Evolutionary conservation across 169 alveolate species (phyloP).

Genomic region (Plasmodium gaboni): DNA sequence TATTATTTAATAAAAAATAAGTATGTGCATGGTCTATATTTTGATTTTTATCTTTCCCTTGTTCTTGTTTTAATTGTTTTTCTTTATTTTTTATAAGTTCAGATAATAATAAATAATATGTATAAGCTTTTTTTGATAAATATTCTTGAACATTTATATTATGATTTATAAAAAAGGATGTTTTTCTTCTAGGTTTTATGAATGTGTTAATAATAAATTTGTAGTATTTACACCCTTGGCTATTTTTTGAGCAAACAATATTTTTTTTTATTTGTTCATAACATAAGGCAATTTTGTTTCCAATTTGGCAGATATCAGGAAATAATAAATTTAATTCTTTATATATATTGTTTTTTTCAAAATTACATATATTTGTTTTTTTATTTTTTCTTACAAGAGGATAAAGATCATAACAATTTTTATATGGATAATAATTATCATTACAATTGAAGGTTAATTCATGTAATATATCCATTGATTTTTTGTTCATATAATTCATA

Average conservation of each 20-base stretch:
- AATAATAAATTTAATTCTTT: constrained; percentile 21
- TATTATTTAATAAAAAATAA: constrained; percentile 16
- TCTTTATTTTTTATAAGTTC: constrained; percentile 39
- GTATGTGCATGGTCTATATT: constrained; percentile 17
- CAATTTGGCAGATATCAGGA: constrained; percentile 29
- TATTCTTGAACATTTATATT: constrained; percentile 36
- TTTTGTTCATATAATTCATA: constrained; percentile 16
- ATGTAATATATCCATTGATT: constrained; percentile 7
- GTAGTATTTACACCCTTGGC: constrained; percentile 38
- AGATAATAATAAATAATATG: constrained; percentile 16
- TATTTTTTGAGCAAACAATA: constrained; percentile 24
- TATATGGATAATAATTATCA: constrained; percentile 38
- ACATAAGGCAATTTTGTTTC: constrained; percentile 13
- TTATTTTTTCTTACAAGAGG: constrained; percentile 16
- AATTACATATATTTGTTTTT: constrained; percentile 9
- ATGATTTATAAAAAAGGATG: constrained; percentile 40
- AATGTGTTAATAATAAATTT: constrained; percentile 20
- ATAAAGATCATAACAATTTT: constrained; percentile 45
- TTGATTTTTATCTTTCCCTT: constrained; percentile 7
- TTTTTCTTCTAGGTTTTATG: constrained; percentile 38
- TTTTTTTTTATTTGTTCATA: constrained; percentile 32
- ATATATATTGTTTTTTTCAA: constrained; percentile 16
- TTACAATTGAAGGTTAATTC: constrained; percentile 17
- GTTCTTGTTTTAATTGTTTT: not conserved
- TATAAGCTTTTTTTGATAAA: constrained; percentile 28